Conservation (phyloP, 164 flowering plant genomes). For the Paratinospora sagittata region DNA sequence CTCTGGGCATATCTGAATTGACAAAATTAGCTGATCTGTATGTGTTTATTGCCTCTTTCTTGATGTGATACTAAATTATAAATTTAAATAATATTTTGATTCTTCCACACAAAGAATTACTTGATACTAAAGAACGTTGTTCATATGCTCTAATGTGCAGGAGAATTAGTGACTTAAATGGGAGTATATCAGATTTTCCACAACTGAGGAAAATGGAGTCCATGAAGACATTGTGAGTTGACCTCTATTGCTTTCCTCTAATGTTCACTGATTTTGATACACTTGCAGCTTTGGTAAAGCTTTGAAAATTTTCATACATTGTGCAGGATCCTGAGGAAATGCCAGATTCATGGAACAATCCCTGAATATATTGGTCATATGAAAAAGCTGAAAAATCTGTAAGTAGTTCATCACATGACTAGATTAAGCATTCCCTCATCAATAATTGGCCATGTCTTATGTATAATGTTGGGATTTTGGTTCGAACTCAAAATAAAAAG, state of each 20-base stretch:
- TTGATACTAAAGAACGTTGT: background rate
- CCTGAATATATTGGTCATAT: conserved; percentile 55
- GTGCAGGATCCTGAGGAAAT: conserved; percentile 59
- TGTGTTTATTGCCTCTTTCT: conserved; percentile 9
- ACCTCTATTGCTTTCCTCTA: background rate
- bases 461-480: too few species aligned
- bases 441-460: too few species aligned
- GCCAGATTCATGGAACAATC: conserved; percentile 48
- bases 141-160: conserved; percentile 23
- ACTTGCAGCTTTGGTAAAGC: background rate
- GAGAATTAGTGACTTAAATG: conserved; percentile 68
- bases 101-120: background rate
- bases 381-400: conserved; percentile 50
- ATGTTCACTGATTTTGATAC: background rate
- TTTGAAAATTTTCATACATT: background rate
- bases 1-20: conserved; percentile 54
- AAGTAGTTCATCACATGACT: conserved; percentile 22
- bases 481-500: too few species aligned
- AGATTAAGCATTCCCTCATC: background rate
- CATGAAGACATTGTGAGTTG: conserved; percentile 54
- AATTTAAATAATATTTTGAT: background rate
- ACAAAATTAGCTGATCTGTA: conserved; percentile 62
- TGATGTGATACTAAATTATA: background rate
- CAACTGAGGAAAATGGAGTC: conserved; percentile 35
- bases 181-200: conserved; percentile 48